Evolutionary conservation across 1,284 basidiomycete species (phyloP).

Genomic region (Austropuccinia psidii): DNA sequence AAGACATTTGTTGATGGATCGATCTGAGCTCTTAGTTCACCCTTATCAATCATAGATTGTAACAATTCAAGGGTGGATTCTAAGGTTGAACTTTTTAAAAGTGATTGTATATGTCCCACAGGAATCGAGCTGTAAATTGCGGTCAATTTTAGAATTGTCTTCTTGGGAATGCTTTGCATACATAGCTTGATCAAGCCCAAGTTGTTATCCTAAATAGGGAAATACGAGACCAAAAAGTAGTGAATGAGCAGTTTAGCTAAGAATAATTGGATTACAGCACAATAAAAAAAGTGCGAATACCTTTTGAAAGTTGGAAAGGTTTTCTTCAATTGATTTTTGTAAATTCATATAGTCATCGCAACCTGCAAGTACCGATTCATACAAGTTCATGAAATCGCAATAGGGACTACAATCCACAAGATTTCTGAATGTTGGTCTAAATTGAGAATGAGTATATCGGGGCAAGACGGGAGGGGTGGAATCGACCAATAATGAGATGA

Average conservation of each 20-base stretch:
- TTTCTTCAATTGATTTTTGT: background rate
- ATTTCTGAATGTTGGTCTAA: constrained; percentile 8
- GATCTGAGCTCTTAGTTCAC: constrained; percentile 18
- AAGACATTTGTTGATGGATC: background rate
- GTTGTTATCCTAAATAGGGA: constrained; percentile 26
- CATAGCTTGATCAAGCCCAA: constrained; percentile 18
- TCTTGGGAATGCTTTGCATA: constrained; percentile 1
- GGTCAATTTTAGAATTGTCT: constrained; percentile 9
- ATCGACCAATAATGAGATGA: constrained; percentile 20
- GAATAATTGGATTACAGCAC: background rate
- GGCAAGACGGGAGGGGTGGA: constrained; percentile 11
- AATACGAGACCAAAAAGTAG: background rate
- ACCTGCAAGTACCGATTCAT: background rate
- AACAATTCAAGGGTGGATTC: background rate
- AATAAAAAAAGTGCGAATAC: background rate
- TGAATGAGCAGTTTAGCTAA: background rate
- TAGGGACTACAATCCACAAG: background rate
- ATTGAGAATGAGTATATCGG: constrained; percentile 13
- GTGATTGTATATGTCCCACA: background rate
- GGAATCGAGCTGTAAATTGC: constrained; percentile 28
- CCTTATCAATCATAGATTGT: constrained; percentile 9
- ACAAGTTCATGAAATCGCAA: background rate
- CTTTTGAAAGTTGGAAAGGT: background rate
- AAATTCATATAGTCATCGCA: background rate
- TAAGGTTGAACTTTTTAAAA: background rate